These are phyloP conservation scores for Adansonia grandidieri DNA, from an alignment of 441 rosid species.

Conservation along the genomic window DNA sequence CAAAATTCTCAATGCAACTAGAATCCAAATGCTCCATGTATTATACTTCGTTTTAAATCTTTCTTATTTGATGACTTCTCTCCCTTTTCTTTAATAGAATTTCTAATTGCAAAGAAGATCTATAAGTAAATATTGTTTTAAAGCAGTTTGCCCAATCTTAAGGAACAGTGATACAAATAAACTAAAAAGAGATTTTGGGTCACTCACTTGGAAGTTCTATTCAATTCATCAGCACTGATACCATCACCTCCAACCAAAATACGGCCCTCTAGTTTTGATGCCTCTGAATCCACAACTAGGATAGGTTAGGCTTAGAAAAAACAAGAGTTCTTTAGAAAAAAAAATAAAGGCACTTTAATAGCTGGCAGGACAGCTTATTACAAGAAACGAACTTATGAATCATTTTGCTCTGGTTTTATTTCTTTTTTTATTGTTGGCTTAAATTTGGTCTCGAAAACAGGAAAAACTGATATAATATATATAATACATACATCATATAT, in stretches of 20 bases:
- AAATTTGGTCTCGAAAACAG: background rate
- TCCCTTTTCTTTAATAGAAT: background rate
- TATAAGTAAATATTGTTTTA: background rate
- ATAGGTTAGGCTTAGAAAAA: background rate
- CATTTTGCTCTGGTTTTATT: background rate
- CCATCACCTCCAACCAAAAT: conserved; percentile 12
- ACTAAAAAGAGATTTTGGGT: conserved; percentile 5
- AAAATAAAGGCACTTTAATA: background rate
- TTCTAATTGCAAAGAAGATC: background rate
- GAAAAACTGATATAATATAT: background rate
- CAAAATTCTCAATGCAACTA: conserved; percentile 15
- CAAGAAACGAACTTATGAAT: background rate
- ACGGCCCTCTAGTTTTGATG: background rate
- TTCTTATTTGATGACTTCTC: background rate
- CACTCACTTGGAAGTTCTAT: conserved; percentile 51
- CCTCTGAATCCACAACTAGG: background rate
- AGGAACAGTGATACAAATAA: background rate
- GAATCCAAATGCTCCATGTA: background rate
- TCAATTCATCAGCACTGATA: conserved; percentile 30
- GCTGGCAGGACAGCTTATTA: background rate
- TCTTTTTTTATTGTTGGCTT: background rate
- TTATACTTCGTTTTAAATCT: background rate
- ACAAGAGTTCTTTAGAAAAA: background rate
- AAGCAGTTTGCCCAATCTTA: background rate
- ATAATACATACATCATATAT: background rate